Conservation (phyloP, 2,329 filamentous ascomycete species). For the Xenoacremonium recifei region DNA sequence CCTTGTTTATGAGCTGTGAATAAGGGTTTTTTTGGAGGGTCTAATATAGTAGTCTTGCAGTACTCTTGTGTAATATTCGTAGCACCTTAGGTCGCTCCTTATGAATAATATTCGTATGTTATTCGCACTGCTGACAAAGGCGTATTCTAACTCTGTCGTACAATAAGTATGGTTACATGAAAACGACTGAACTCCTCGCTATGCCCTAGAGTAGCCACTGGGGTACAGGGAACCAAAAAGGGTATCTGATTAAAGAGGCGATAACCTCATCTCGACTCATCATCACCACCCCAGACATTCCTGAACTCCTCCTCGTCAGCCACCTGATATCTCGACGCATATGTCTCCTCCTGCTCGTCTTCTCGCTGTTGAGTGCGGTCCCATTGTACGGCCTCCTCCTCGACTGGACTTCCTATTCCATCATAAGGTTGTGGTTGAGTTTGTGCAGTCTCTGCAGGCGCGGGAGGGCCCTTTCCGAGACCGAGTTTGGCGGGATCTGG, state of each 20-base stretch:
- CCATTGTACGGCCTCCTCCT: constrained; percentile 17
- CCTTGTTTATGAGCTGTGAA: no score
- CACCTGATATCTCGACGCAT: constrained; percentile 26
- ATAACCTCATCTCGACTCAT: constrained; percentile 18
- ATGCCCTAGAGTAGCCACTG: constrained; percentile 12
- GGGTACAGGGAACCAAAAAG: constrained; percentile 9
- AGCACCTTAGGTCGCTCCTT: no score
- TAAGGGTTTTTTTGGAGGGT: no score
- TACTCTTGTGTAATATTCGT: no score
- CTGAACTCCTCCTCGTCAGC: constrained; percentile 43
- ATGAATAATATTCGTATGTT: no score
- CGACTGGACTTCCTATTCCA: constrained; percentile 17
- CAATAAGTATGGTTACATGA: constrained; percentile 3
- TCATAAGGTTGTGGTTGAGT: constrained; percentile 13
- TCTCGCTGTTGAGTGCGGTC: constrained; percentile 9
- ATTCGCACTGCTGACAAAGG: no score
- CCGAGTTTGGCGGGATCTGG: constrained; percentile 28
- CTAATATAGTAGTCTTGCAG: no score
- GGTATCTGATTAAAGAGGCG: constrained; percentile 18
- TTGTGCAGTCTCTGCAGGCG: constrained; percentile 4
- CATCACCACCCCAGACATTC: constrained; percentile 42
- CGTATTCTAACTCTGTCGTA: not conserved
- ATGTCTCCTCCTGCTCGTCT: constrained; percentile 8
- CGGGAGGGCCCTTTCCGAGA: constrained; percentile 23
- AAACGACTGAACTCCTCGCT: constrained; percentile 26